Evolutionary conservation across 2,329 filamentous ascomycete genomes (phyloP), one percentile per base, ranked within the genome.

Genomic region (Stachybotrys chlorohalonatus): DNA sequence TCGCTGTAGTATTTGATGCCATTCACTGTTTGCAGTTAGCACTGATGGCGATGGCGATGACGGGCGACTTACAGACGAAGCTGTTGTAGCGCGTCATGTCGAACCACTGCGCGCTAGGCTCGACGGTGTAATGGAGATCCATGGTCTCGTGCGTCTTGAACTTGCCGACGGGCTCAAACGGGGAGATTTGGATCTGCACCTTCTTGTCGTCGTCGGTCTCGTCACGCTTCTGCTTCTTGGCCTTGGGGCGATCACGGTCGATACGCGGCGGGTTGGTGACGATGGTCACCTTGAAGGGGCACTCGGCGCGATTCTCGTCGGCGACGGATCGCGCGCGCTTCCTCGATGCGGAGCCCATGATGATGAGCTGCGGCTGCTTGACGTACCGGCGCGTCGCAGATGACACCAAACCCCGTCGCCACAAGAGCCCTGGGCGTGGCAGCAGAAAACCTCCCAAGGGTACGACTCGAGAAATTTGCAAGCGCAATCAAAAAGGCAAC

Each of bases 51-150:
- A 53, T 56, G 53, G 61, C 53, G 51, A 51, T 51, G 51, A 54
- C 11, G 32, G 9, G 16, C 13, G 50, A 80, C 80, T 70, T 73
- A 83, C 80, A 69, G 56, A 83, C 79, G 57, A 83, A 83, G 65
- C 80, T 83, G 57, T 82, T 83, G 63, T 83, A 83, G 53, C 78
- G 71, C 55, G 79, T 82, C 80, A 83, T 83, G 52, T 80, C 77
- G 31, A 73, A 70, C 80, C 80, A 83, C 60, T 72, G 71, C 64
- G 77, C 75, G 31, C 73, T 70, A 5, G 80, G 80, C 53, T 77
- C 74, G 36, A 83, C 75, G 30, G 73, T 71, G 59, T 82, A 83
- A 62, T 79, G 72, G 11, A 81, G 67, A 57, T 82, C 78, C 76
- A 83, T 74, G 31, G 73, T 78, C 57, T 78, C 75, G 61, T 76